A percentile compares a stretch with the other conserved stretches of the same genome.
Conservation (phyloP, 495 filamentous ascomycete genomes). For the Penicillium diatomitis region DNA sequence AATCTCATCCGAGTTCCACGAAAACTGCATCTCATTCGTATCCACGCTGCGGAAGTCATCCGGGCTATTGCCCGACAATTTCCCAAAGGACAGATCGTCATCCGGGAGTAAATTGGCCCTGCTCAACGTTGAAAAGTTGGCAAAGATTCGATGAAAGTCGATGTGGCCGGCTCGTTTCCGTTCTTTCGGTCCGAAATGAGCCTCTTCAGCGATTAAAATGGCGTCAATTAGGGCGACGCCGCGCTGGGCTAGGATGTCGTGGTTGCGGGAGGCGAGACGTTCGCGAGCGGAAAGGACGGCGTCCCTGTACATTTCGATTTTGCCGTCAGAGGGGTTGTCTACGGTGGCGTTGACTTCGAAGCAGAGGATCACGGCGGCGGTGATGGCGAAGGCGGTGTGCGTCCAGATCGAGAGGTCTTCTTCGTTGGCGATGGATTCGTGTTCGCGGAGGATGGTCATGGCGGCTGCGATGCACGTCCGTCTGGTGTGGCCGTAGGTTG, state of each 20-base stretch:
- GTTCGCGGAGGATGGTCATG: constrained; percentile 37
- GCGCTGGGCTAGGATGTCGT: constrained; percentile 21
- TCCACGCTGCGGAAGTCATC: constrained; percentile 12
- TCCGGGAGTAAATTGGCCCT: constrained; percentile 9
- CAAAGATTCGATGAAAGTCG: constrained; percentile 19
- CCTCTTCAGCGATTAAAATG: constrained; percentile 17
- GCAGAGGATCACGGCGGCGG: constrained; percentile 24
- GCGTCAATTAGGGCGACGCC: constrained; percentile 25
- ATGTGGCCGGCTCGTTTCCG: constrained; percentile 4
- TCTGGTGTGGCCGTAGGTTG: constrained; percentile 30
- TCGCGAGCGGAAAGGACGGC: constrained; percentile 17
- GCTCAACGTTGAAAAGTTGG: constrained; percentile 19
- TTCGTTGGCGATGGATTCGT: constrained; percentile 23
- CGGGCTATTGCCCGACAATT: constrained; percentile 6
- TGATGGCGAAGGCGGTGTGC: constrained; percentile 24
- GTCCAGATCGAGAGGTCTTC: constrained; percentile 25
- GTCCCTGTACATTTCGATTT: constrained; percentile 12
- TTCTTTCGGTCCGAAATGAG: neutral
- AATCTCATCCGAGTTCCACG: constrained; percentile 18
- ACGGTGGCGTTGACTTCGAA: constrained; percentile 19
- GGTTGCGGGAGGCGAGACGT: constrained; percentile 13
- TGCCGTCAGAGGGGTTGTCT: constrained; percentile 6
- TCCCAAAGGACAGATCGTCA: constrained; percentile 12
- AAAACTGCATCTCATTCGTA: constrained; percentile 13
- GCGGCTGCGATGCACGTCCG: constrained; percentile 37